Evolutionary conservation across 352 stramenopile genomes (phyloP), one percentile per base, ranked within the genome.

Genomic region (Phytophthora multivora): DNA sequence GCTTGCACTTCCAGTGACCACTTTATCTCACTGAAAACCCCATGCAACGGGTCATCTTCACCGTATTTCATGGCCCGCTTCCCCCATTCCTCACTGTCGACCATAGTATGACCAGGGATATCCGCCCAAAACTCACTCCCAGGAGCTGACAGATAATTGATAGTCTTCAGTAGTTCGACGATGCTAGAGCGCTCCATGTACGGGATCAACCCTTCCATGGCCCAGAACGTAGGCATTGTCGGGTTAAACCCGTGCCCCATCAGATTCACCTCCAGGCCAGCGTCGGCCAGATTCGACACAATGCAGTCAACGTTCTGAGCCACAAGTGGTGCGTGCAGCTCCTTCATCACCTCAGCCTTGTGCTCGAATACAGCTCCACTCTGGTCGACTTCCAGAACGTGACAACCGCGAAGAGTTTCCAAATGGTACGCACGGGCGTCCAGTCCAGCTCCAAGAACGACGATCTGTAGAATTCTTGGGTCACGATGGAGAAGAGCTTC

Each of bases 361-460:
- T 79, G 70, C 13, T 83, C 71, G 35, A 86, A 74, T 50, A 85
- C 33, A 4, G 19, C 63, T 19, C 40, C 58, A n/a, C 71, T 83
- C 47, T 71, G 56, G 42, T 89, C 80, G 8, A 89, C 41, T 66
- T 89, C 80, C n/a, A 87, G 25, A 18, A 89, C 73, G 16, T 73
- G 51, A 30, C 71, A 77, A 19, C 71, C 72, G 2, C 62, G 55
- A 3, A 89, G 64, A 2, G 71, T 56, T n/a, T 81, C 56, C 60
- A 89, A 63, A 15, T 77, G 80, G 49, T 86, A 88, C 0, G 77
- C 77, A 10, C 80, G 69, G 47, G 71, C 66, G 52, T 89, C 80
- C 15, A 89, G 51, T 6, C 80, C 80, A 16, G 80, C 69, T 0
- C 68, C 80, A 52, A 89, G 68, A 50, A 85, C 78, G 40, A 89